A percentile compares a stretch with the other conserved stretches of the same genome.
Evolutionary conservation across 179 eudicot genomes (phyloP).

Genomic region (Pouteria campechiana): DNA sequence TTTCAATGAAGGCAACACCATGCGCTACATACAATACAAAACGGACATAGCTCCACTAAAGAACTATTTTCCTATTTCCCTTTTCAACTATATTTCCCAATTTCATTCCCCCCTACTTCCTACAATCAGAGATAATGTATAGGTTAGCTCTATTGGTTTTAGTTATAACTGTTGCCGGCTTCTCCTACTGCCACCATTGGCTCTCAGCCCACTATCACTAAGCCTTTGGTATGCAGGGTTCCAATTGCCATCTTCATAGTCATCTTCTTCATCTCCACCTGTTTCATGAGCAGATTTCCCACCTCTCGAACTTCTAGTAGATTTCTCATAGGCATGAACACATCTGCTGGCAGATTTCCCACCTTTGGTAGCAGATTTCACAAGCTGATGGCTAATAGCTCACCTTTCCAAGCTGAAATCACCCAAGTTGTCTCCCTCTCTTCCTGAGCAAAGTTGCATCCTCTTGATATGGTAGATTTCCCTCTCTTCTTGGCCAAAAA

Average conservation of each 20-base stretch:
- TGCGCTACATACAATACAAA: too few species aligned
- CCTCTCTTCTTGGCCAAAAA: constrained; percentile 84
- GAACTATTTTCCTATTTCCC: too few species aligned
- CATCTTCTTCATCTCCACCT: constrained; percentile 34
- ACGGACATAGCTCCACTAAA: too few species aligned
- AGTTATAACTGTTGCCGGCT: constrained; percentile 49
- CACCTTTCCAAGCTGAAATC: too few species aligned
- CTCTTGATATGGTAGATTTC: constrained; percentile 96
- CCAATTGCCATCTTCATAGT: constrained; percentile 45
- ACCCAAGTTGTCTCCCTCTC: too few species aligned
- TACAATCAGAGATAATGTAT: constrained; percentile 57
- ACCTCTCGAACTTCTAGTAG: constrained; percentile 58
- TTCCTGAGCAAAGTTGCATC: too few species aligned
- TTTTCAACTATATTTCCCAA: too few species aligned
- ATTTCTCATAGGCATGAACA: too few species aligned
- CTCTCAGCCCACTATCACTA: constrained; percentile 29
- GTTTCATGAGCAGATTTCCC: constrained; percentile 31
- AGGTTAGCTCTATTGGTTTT: constrained; percentile 63
- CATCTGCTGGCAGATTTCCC: too few species aligned
- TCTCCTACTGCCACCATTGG: constrained; percentile 27
- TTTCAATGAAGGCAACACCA: too few species aligned
- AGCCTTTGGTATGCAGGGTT: constrained; percentile 27
- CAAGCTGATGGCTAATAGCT: too few species aligned
- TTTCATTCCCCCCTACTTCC: not conserved
- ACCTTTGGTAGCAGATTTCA: too few species aligned